Conservation (phyloP, 768 basidiomycete species). For the Tulasnella sp. region DNA sequence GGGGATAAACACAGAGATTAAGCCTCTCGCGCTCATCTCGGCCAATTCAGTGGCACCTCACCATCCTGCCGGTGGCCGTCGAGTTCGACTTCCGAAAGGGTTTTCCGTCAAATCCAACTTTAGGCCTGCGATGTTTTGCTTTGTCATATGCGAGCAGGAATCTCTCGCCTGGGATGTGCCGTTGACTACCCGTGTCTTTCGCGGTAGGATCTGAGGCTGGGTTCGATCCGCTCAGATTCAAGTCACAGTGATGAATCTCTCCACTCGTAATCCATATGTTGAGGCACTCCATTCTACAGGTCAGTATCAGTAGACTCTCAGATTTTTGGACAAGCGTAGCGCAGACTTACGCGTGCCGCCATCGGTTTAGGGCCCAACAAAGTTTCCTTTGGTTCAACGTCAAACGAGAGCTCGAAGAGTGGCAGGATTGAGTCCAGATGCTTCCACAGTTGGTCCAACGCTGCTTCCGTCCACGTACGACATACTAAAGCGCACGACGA, state of each 20-base stretch:
- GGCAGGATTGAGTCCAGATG: not conserved
- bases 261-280: not conserved
- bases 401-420: not conserved
- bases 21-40: not conserved
- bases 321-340: too few relatives aligned
- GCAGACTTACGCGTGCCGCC: too few relatives aligned
- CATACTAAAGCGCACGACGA: not conserved
- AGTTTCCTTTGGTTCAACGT: too few relatives aligned
- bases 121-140: not conserved
- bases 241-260: not conserved
- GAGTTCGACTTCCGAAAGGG: too few relatives aligned
- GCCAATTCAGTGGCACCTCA: not conserved
- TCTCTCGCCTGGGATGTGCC: not conserved
- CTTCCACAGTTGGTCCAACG: not conserved
- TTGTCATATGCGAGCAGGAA: not conserved
- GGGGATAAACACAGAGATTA: not conserved
- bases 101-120: not conserved
- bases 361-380: too few relatives aligned
- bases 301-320: too few relatives aligned
- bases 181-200: not conserved
- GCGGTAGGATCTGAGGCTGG: not conserved
- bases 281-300: too few relatives aligned
- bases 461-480: not conserved
- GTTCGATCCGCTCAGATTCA: not conserved
- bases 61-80: not conserved